Percentiles rank a stretch among this genome's conserved stretches.
These are phyloP conservation scores for Curvularia lunata DNA, from an alignment of 2,329 filamentous ascomycete genomes.

Conservation along the genomic window DNA sequence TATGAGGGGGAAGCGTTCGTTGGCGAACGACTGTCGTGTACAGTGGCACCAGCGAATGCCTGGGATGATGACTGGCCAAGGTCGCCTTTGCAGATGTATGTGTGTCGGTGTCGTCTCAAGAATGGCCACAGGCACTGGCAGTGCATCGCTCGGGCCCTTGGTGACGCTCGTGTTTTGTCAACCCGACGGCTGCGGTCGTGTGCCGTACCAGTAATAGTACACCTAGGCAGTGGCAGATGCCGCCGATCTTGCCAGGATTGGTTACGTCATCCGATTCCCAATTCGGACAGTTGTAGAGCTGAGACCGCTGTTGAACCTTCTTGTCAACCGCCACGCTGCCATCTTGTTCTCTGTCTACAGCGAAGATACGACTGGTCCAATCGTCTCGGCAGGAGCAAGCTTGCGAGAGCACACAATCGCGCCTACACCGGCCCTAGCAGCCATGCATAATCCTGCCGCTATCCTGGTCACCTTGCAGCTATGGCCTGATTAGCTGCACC, in stretches of 20 bases:
- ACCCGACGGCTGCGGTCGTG: slow-evolving; percentile 14
- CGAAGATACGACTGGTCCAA: neutral
- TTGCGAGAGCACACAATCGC: neutral
- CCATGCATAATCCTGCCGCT: neutral
- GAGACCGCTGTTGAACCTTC: slow-evolving; percentile 1
- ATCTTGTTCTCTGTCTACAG: neutral
- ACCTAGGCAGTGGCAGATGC: slow-evolving; percentile 3
- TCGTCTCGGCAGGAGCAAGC: neutral
- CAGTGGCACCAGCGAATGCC: slow-evolving; percentile 3
- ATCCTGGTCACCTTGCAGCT: neutral
- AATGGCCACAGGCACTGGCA: slow-evolving; percentile 4
- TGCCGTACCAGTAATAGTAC: slow-evolving; percentile 5
- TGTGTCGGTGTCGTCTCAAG: slow-evolving; percentile 8
- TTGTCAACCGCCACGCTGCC: neutral
- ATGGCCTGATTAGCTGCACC: neutral
- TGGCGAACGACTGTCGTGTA: slow-evolving; percentile 8
- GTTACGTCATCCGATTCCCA: slow-evolving; percentile 24
- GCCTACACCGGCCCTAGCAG: neutral
- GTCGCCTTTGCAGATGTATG: slow-evolving; percentile 6
- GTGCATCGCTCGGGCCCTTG: slow-evolving; percentile 20
- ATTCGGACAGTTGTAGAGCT: slow-evolving; percentile 22
- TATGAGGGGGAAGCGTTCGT: slow-evolving; percentile 12
- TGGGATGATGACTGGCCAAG: slow-evolving; percentile 3
- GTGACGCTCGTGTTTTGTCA: slow-evolving; percentile 17
- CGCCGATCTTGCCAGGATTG: slow-evolving; percentile 8